Evolutionary conservation across 2,329 filamentous ascomycete genomes (phyloP).

Genomic region (Neopestalotiopsis clavispora): DNA sequence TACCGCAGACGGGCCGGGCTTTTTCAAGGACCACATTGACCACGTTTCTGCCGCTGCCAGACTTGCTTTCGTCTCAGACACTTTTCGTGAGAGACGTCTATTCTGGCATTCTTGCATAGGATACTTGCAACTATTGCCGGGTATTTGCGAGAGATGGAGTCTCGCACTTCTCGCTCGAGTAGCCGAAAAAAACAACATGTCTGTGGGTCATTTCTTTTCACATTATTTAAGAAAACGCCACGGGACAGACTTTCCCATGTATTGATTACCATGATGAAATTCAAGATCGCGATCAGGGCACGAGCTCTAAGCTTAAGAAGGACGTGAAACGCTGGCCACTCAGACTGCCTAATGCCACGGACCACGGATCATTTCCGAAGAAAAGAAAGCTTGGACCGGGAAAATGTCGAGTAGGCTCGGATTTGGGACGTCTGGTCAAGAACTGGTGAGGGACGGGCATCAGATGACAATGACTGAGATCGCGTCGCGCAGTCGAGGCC

Average conservation of each 20-base stretch:
- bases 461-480: neutral
- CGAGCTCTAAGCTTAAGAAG: slow-evolving; percentile 6
- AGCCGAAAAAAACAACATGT: too few relatives aligned
- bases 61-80: too few relatives aligned
- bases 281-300: neutral
- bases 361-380: neutral
- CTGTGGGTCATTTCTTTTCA: too few relatives aligned
- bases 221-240: too few relatives aligned
- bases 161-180: too few relatives aligned
- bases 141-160: too few relatives aligned
- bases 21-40: neutral
- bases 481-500: neutral
- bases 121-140: too few relatives aligned
- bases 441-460: neutral
- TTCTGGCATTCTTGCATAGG: too few relatives aligned
- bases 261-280: neutral
- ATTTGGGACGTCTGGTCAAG: neutral
- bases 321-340: neutral
- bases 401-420: neutral
- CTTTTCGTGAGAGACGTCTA: too few relatives aligned
- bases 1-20: neutral
- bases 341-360: neutral
- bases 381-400: neutral
- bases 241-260: neutral
- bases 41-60: neutral